Evolutionary conservation across 352 stramenopile species (phyloP), one percentile per base, ranked within the genome.

Genomic region (Phytopythium delawarense): DNA sequence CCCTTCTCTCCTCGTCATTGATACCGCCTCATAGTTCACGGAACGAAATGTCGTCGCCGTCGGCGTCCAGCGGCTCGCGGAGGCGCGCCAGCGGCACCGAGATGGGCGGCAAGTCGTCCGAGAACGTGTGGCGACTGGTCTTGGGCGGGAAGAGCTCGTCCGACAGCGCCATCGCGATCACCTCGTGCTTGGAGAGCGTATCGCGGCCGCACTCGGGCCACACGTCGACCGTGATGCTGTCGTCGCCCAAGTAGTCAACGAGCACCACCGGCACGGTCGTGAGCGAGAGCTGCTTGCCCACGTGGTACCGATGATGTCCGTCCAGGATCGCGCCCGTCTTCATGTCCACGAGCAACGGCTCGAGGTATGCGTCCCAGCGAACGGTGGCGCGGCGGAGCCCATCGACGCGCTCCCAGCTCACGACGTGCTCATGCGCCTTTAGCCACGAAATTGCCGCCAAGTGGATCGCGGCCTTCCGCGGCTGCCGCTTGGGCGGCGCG

Each of bases 351-450:
- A 95, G 82, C 35, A 95, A 55, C 21, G 87, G 87, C 63, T 95
- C 84, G n/a, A 92, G 63, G 67, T 95, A 95, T 20, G 87, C 84
- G 62, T 87, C 68, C 87, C 87, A 95, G 39, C 73, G 75, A 46
- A 89, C 67, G 13, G 87, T 95, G 2, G 87, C 84, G 28, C 78
- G 84, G 1, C 83, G 84, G 21, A 95, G 68, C 28, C 83, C 83
- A 3, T 93, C 87, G n/a, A 95, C 87, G 23, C 84, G 84, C 46
- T 91, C 81, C 78, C 81, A 92, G 62, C 87, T 93, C 54, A 95
- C 87, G 9, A 95, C 84, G 34, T 92, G 82, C 58, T 95, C 87
- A 52, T 95, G 87, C 23, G 82, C 73, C 62, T 95, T 93, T 21
- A 95, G 72, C 87, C 87, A 95, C 48, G 63, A 51, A 23, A 95